Evolutionary conservation across 306 rosid species (phyloP), one percentile per base, ranked within the genome.

Genomic region (Fragaria iinumae): DNA sequence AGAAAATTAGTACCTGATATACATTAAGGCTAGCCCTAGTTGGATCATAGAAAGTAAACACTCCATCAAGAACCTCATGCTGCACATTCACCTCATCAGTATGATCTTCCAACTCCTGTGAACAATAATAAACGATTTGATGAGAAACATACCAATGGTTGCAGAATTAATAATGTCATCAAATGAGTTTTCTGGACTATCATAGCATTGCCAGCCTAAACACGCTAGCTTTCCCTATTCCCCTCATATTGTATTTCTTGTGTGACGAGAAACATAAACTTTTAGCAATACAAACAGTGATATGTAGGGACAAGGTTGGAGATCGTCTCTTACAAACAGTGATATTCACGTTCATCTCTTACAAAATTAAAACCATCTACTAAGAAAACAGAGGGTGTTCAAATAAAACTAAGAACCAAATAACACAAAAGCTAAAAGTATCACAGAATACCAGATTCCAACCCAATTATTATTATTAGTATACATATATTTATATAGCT

Each of bases 1-100:
- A 29, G 18, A 16, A 48, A 55, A 67, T 20, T 64, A 77, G 78
- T 87, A 96, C 98, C 99, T 96, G 99, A 87, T 92, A 92, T 38
- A 96, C 76, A 76, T 89, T 81, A 68, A 92, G 90, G 71, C 72
- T 80, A 50, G 96, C 90, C 52, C 67, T 80, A 44, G 90, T 87
- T 66, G 91, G 87, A 88, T 89, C 97, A 79, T 92, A 92, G 84
- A 96, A 92, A 65, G 97, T 91, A 89, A 96, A 91, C 74, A 87
- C 81, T 69, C 96, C 99, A 49, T 96, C 98, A 62, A 96, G 88
- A 73, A 84, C 85, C 77, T 92, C 99, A 64, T 93, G 90, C 77
- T 96, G 97, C 76, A 96, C 72, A 75, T 81, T 83, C 80, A 96
- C 98, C 77, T 86, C 89, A 80, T 84, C 89, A 17, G 98, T 92